These are phyloP conservation scores for Pulveroboletus sp. DNA, from an alignment of 768 basidiomycete genomes.

Conservation along the genomic window DNA sequence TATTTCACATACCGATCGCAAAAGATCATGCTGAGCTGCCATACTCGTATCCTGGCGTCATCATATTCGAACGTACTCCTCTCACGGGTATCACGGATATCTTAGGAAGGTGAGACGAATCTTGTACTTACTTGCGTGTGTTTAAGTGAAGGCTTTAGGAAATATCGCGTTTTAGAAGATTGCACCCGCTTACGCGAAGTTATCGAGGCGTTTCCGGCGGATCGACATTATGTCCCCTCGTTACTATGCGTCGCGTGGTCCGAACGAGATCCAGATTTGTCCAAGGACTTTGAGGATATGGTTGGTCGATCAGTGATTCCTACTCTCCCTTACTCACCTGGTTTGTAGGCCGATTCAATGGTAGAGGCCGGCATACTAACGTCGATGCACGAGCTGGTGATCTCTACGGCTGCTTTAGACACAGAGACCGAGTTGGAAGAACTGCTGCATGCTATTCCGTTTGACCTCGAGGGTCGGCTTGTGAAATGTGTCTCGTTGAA, in stretches of 20 bases:
- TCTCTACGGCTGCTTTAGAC: constrained; percentile 50
- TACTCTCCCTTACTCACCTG: constrained; percentile 1
- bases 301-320: constrained; percentile 32
- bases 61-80: constrained; percentile 75
- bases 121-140: neutral
- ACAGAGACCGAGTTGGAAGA: constrained; percentile 52
- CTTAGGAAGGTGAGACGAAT: constrained; percentile 51
- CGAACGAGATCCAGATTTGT: constrained; percentile 36
- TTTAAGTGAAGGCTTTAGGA: constrained; percentile 35
- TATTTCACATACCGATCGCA: constrained; percentile 54
- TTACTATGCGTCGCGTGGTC: constrained; percentile 61
- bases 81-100: constrained; percentile 58
- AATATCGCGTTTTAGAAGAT: constrained; percentile 69
- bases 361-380: constrained; percentile 39
- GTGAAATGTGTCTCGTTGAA: constrained; percentile 43
- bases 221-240: constrained; percentile 58
- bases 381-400: constrained; percentile 41
- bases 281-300: constrained; percentile 56
- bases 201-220: constrained; percentile 46
- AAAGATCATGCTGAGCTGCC: constrained; percentile 14
- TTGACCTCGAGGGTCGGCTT: constrained; percentile 58
- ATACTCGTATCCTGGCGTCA: constrained; percentile 50
- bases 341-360: constrained; percentile 46
- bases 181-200: constrained; percentile 66
- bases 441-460: constrained; percentile 35